Evolutionary conservation across 1,284 basidiomycete species (phyloP), one percentile per base, ranked within the genome.

Genomic region (Naganishia albida): DNA sequence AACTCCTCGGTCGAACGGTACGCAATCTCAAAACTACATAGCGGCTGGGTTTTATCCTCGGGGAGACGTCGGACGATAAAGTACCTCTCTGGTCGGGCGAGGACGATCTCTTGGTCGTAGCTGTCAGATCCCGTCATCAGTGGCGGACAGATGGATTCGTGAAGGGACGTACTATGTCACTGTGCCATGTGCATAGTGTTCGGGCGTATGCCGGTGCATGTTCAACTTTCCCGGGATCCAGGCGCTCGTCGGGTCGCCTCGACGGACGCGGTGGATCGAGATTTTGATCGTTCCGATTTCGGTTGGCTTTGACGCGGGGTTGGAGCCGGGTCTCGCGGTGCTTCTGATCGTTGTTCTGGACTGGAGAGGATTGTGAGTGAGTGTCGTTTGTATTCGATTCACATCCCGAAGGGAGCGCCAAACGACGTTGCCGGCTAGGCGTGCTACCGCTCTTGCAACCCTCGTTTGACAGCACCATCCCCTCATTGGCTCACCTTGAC

Each of bases 161-260:
- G n/a, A n/a, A 34, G 34, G 34, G 4, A 34, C 34, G 34, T 10
- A 34, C 34, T 34, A 34, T 10, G 34, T 34, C 34, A 34, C 34
- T 10, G 10, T 10, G 10, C 34, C 34, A 4, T 34, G 34, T 10
- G 34, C 34, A 34, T 34, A 34, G 34, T 34, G 10, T 10, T 34
- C 34, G 4, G 34, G 34, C 34, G 10, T 10, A 34, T 34, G 34
- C 34, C 34, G 34, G 34, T 34, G 34, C 28, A 30, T 16, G 34
- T 53, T 53, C 34, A 53, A 20, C 51, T 53, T 53, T 16, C 51
- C 51, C 4, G 51, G 51, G 20, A 53, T 34, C 51, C 51, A 53
- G 0, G 51, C 18, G 18, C 28, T 38, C 26, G 51, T 53, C 26
- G 30, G 30, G 38, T 53, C 51, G 7, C 51, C 28, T 3, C 28